Evolutionary conservation across 805 yeast genomes (phyloP).

Genomic region (Starmerella potacharoeniae): DNA sequence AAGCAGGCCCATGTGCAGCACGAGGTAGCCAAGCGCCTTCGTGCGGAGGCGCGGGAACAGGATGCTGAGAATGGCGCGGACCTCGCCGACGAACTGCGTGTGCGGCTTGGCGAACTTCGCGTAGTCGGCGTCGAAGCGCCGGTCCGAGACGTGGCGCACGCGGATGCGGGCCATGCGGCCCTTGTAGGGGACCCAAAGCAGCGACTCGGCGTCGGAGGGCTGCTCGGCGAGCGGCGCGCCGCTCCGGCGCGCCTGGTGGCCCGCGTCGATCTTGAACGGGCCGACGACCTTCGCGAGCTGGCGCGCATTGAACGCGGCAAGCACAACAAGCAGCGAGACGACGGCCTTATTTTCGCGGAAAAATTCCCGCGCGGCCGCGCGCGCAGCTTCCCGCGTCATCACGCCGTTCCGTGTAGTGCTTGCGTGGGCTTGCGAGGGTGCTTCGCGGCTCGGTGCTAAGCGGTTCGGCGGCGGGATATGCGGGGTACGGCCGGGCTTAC

Average conservation of each 20-base stretch:
- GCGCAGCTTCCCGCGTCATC: conserved; percentile 2
- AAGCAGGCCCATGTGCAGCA: conserved; percentile 62
- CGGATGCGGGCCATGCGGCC: conserved; percentile 4
- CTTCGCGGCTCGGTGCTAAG: too few species aligned
- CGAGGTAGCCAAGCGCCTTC: conserved; percentile 52
- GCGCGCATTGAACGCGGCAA: conserved; percentile 1
- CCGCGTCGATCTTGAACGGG: not conserved
- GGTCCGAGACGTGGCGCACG: conserved; percentile 8
- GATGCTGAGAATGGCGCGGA: conserved; percentile 65
- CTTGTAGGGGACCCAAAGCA: conserved; percentile 19
- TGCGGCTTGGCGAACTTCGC: conserved; percentile 26
- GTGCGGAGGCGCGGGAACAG: conserved; percentile 65
- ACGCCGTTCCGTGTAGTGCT: too few species aligned
- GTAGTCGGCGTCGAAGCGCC: conserved; percentile 18
- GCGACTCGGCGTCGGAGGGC: not conserved
- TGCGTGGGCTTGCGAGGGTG: too few species aligned
- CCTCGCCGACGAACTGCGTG: conserved; percentile 60
- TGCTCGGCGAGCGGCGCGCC: not conserved
- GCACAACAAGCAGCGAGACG: not conserved
- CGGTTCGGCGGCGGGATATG: not conserved
- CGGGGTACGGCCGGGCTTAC: not conserved
- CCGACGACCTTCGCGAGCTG: not conserved
- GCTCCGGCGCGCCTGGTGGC: not conserved
- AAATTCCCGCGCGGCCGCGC: not conserved
- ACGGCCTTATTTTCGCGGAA: conserved; percentile 2